These are phyloP conservation scores for Ilyonectria sp. DNA, from an alignment of 2,329 filamentous ascomycete genomes.

Conservation along the genomic window DNA sequence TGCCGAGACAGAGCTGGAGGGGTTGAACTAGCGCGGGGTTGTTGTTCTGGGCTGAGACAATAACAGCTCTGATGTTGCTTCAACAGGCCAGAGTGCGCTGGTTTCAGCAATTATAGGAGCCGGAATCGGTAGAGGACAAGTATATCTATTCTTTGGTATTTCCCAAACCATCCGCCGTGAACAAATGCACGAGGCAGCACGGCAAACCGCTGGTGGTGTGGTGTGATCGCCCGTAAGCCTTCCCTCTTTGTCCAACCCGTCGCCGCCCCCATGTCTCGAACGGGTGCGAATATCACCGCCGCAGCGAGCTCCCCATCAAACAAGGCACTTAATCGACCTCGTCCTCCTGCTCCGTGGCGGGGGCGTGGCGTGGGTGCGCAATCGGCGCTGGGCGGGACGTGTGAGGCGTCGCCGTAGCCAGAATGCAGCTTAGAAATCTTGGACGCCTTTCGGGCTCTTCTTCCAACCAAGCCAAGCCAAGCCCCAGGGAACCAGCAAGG, in stretches of 20 bases:
- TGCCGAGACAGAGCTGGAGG: slow-evolving; percentile 21
- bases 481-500: slow-evolving; percentile 1
- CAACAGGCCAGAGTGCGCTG: neutral
- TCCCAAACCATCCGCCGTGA: neutral
- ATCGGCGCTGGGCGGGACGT: neutral
- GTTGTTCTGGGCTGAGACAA: neutral
- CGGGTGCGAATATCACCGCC: neutral
- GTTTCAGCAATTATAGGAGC: neutral
- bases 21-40: slow-evolving; percentile 26
- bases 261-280: slow-evolving; percentile 6
- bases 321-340: too few species aligned
- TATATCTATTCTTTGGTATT: neutral
- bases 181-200: neutral
- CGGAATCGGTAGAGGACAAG: neutral
- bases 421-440: slow-evolving; percentile 19
- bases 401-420: neutral
- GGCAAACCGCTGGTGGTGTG: slow-evolving; percentile 12
- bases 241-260: slow-evolving; percentile 1
- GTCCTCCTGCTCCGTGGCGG: too few species aligned
- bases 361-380: neutral
- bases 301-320: neutral
- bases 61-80: too few species aligned
- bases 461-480: neutral
- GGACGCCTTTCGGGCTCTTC: neutral
- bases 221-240: slow-evolving; percentile 19